Conservation (phyloP, 2,329 filamentous ascomycete genomes). For the Botrytis sinoallii region DNA sequence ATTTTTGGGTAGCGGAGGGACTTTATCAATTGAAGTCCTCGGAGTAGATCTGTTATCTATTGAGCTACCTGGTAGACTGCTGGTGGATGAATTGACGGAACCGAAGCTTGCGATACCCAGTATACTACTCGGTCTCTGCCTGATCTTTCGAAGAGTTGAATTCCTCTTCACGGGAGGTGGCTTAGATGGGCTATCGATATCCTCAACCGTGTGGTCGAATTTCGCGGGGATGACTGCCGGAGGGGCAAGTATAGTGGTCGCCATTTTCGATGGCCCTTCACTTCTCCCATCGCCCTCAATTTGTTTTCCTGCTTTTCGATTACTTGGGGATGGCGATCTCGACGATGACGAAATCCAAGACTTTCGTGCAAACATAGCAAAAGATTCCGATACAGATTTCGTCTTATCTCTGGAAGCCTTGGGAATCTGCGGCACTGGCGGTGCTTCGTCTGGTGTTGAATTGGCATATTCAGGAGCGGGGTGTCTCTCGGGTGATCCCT, state of each 20-base stretch:
- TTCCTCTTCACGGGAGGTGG: conserved; percentile 19
- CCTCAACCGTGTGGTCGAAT: conserved; percentile 26
- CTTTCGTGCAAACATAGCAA: conserved; percentile 49
- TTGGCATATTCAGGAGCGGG: conserved; percentile 22
- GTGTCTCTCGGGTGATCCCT: conserved; percentile 35
- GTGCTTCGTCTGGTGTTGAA: conserved; percentile 38
- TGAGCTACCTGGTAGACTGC: conserved; percentile 43
- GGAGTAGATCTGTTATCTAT: conserved; percentile 45
- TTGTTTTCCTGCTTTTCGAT: conserved; percentile 27
- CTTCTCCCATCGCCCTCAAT: conserved; percentile 24
- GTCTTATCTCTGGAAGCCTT: conserved; percentile 39
- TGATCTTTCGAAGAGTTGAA: conserved; percentile 32
- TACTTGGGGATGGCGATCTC: conserved; percentile 46
- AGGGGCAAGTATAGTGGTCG: conserved; percentile 24
- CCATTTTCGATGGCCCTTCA: conserved; percentile 25
- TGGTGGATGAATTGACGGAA: conserved; percentile 38
- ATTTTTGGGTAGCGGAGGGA: conserved; percentile 46
- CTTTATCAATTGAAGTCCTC: conserved; percentile 45
- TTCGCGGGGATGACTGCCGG: conserved; percentile 26
- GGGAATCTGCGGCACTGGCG: conserved; percentile 34
- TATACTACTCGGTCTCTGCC: conserved; percentile 33
- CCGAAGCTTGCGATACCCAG: conserved; percentile 33
- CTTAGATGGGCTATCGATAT: conserved; percentile 28
- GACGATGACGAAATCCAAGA: conserved; percentile 47
- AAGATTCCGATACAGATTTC: conserved; percentile 48